Conservation (phyloP, 768 basidiomycete species). For the Neoboletus subvelutipes region DNA sequence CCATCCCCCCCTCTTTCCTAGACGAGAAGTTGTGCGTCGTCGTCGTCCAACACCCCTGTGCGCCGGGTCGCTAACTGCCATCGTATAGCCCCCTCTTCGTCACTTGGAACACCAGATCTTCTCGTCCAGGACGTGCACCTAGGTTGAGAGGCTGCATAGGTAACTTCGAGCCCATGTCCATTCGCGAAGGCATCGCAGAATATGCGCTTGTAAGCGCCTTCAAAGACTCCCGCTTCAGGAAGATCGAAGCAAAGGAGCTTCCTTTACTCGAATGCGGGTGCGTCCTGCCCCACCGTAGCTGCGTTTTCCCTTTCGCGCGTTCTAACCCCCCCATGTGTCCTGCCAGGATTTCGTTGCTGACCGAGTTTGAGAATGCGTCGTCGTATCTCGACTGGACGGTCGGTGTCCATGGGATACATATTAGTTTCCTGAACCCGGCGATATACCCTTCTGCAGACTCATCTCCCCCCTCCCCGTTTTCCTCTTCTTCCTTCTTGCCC, state of each 20-base stretch:
- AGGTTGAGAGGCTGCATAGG: constrained; percentile 93
- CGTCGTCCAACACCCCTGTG: constrained; percentile 22
- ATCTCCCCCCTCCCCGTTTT: constrained; percentile 67
- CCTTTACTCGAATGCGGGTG: constrained; percentile 84
- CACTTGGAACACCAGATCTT: constrained; percentile 84
- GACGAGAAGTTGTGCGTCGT: constrained; percentile 75
- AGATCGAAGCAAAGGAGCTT: constrained; percentile 76
- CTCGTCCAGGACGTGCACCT: constrained; percentile 56
- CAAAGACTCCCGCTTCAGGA: constrained; percentile 81
- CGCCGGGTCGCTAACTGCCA: constrained; percentile 5
- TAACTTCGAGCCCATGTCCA: constrained; percentile 75
- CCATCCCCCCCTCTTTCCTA: constrained; percentile 60
- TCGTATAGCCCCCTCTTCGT: constrained; percentile 75
- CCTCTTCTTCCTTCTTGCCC: constrained; percentile 62
- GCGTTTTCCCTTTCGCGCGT: not conserved
- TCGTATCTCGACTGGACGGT: constrained; percentile 93
- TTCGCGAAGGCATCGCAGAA: constrained; percentile 77
- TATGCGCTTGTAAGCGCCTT: constrained; percentile 93
- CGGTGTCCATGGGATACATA: constrained; percentile 89
- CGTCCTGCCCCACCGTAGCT: constrained; percentile 31
- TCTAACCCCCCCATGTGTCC: not conserved
- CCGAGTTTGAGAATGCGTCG: constrained; percentile 82
- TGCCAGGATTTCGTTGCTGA: constrained; percentile 84
- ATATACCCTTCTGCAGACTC: constrained; percentile 46
- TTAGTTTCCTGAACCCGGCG: constrained; percentile 82